Percentiles rank a stretch among this genome's conserved stretches.
phyloP scores from a whole-genome alignment of 148 eudicot species.

The Vaccinium myrtillus region DNA sequence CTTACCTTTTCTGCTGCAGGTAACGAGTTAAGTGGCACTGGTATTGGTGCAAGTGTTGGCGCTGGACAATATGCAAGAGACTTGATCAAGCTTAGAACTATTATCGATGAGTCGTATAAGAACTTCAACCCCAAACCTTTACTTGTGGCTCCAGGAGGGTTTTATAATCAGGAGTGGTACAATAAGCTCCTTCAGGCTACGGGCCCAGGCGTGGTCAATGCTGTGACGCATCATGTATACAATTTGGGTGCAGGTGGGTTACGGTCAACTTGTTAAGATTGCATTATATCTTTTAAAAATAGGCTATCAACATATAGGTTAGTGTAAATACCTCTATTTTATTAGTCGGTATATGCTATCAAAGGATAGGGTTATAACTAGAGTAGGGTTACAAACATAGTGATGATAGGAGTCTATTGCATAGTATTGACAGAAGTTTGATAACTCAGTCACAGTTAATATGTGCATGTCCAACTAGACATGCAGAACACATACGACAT shows the following conservation, averaged over 20 bases:
- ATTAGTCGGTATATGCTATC: background rate
- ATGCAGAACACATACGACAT: no score
- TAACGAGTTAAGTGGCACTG: conserved; percentile 84
- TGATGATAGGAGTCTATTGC: no score
- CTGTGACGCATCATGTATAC: conserved; percentile 78
- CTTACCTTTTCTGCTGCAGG: conserved; percentile 42
- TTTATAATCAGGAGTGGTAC: conserved; percentile 72
- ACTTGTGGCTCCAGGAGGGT: conserved; percentile 90
- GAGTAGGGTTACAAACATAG: background rate
- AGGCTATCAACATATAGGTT: background rate
- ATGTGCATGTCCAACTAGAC: no score
- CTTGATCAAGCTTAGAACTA: conserved; percentile 48
- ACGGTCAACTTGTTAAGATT: conserved; percentile 6
- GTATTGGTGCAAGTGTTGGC: conserved; percentile 70
- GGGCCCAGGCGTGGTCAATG: conserved; percentile 57
- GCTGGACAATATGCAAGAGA: conserved; percentile 76
- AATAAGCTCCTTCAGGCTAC: conserved; percentile 62
- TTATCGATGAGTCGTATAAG: conserved; percentile 50
- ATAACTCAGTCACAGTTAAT: no score
- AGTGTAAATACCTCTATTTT: background rate
- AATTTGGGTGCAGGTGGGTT: conserved; percentile 87
- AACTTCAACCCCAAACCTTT: conserved; percentile 45
- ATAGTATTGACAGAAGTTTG: no score
- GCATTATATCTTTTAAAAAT: background rate
- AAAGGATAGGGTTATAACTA: background rate